Base-by-base conservation (phyloP, 2,329 filamentous ascomycete genomes). In the Trichocomaceae sp. region DNA sequence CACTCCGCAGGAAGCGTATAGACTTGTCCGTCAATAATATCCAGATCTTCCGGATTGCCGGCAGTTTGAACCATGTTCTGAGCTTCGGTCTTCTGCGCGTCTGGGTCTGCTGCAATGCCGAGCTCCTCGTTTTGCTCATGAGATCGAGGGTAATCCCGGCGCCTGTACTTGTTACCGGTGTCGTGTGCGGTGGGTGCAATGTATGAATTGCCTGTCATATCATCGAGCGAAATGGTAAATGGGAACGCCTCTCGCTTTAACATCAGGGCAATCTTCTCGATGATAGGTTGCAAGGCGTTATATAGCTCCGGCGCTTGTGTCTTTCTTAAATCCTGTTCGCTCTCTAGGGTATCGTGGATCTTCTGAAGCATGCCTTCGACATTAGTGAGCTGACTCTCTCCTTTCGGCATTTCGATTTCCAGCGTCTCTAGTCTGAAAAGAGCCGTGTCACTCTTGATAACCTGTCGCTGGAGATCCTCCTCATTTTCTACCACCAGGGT, bases 181-280 rank as follows among this genome's bases (percentile, higher is more conserved):
- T 85, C 81, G 26, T 73, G 64, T 58, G 88, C 82, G 60, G 90
- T 87, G 13, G 93, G 93, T 47, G 95, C 87, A 64, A 99, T 96
- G 80, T 91, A 97, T 2, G 90, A 96, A 78, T 99, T 99, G 53
- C 93, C 93, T 0, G 91, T 88, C 2, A 89, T 87, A 69, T 99
- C 93, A 68, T 99, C 90, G 47, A 96, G 78, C 41, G 83, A 86
- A 48, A 99, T 74, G 50, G 89, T 87, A 79, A 99, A 96, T 22
- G 93, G 93, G 68, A 95, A 91, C 6, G 80, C 79, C 26, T 85
- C 79, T 49, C 90, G 88, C 2, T 81, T 80, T 9, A 95, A 74
- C 84, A 97, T 96, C 54, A 85, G 81, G 57, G 83, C 80, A 13
- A 90, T 80, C 62, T 84, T 87, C 45, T 80, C 71, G 58, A 97